A percentile compares a stretch with the other conserved stretches of the same genome.
phyloP scores from a whole-genome alignment of 352 stramenopile genomes.

The Globisporangium takayamanum region DNA sequence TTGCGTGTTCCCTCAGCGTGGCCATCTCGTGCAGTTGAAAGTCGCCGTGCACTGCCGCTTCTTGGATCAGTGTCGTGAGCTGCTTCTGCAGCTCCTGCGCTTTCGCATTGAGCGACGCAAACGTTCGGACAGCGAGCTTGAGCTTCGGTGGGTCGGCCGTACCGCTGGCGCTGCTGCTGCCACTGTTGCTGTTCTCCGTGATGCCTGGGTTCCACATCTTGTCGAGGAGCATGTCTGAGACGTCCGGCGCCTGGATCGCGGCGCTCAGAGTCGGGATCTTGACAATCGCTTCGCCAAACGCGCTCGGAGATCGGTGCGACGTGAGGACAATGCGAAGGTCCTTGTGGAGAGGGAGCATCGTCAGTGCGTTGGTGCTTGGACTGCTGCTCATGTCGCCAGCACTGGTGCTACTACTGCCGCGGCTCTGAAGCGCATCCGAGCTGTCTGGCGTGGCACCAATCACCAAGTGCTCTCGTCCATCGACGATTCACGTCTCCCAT shows the following conservation, averaged over 20 bases:
- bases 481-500: slow-evolving; percentile 21
- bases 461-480: slow-evolving; percentile 20
- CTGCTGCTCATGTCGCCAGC: neutral
- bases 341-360: slow-evolving; percentile 24
- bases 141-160: slow-evolving; percentile 6
- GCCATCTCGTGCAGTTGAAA: slow-evolving; percentile 40
- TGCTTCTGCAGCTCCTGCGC: slow-evolving; percentile 16
- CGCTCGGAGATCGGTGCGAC: slow-evolving; percentile 16
- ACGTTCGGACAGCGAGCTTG: slow-evolving; percentile 27
- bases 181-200: neutral
- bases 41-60: slow-evolving; percentile 30
- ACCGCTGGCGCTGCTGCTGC: neutral
- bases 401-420: neutral
- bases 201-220: slow-evolving; percentile 30
- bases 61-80: slow-evolving; percentile 36
- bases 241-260: slow-evolving; percentile 20
- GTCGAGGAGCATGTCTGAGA: slow-evolving; percentile 34
- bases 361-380: neutral
- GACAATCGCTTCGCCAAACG: slow-evolving; percentile 37
- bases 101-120: slow-evolving; percentile 13
- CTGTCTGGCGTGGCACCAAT: neutral
- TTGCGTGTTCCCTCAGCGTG: slow-evolving; percentile 21
- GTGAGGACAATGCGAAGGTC: slow-evolving; percentile 41
- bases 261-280: slow-evolving; percentile 31
- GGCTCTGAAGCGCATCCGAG: neutral